Evolutionary conservation across 2,329 filamentous ascomycete genomes (phyloP).

Genomic region (Phyllosticta capitalensis): DNA sequence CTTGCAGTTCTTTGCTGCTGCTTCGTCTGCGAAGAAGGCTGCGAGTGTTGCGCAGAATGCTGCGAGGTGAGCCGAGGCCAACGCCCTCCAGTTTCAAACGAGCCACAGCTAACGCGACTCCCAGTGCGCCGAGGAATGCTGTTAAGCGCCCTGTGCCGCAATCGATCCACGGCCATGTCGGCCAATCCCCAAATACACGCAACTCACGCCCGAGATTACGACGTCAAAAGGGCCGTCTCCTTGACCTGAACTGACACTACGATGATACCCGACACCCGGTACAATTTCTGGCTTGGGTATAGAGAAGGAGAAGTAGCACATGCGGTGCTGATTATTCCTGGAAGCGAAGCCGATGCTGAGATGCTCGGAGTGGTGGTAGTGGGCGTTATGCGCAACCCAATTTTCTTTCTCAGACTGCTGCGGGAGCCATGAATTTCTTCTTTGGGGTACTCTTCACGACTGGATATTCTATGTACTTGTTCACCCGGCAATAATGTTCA

Average conservation of each 20-base stretch:
- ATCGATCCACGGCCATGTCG: background rate
- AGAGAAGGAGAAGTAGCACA: background rate
- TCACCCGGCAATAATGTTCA: background rate
- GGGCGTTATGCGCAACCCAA: background rate
- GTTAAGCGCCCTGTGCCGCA: conserved; percentile 12
- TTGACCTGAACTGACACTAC: background rate
- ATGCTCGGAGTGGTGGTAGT: background rate
- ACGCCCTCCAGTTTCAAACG: conserved; percentile 12
- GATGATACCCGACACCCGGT: conserved; percentile 4
- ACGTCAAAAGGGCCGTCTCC: background rate
- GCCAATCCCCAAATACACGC: background rate
- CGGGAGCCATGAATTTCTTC: conserved; percentile 2
- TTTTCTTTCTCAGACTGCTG: background rate
- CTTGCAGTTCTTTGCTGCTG: conserved; percentile 52
- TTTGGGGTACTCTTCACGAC: background rate
- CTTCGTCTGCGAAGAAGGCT: conserved; percentile 54
- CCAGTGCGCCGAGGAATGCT: conserved; percentile 27
- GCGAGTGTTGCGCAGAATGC: conserved; percentile 55
- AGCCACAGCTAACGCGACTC: background rate
- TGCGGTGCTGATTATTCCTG: background rate
- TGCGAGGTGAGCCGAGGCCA: conserved; percentile 39
- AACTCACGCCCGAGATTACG: background rate
- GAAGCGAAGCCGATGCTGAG: background rate
- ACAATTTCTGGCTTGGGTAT: conserved; percentile 4
- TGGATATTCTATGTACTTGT: background rate